These are phyloP conservation scores for Rhizoclosmatium globosum DNA, from an alignment of 192 early-diverging fungal genomes.

Conservation along the genomic window DNA sequence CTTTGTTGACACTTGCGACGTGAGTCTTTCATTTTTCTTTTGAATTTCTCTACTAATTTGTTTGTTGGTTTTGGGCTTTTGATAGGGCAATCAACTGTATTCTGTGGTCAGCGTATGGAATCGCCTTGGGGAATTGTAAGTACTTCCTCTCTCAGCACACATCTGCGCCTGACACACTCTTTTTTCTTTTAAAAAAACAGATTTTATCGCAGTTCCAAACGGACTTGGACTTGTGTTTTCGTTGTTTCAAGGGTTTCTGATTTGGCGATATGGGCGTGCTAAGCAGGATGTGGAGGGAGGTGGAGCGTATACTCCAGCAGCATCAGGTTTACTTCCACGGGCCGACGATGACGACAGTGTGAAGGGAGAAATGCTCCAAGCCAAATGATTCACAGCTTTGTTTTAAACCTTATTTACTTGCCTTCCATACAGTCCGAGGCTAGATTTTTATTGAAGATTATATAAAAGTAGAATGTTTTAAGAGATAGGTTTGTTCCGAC, in stretches of 20 bases:
- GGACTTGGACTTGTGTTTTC: not conserved
- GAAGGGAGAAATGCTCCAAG: no score
- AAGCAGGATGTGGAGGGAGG: no score
- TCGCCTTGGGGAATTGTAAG: slow-evolving; percentile 15
- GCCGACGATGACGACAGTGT: no score
- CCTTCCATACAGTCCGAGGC: no score
- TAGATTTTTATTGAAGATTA: no score
- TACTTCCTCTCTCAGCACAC: not conserved
- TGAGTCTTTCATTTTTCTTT: not conserved
- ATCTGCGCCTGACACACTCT: no score
- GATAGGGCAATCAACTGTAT: not conserved
- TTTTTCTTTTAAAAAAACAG: not conserved
- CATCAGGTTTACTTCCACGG: no score
- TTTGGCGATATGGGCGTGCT: not conserved
- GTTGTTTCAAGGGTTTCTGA: not conserved
- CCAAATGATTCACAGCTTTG: no score
- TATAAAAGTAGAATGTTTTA: no score
- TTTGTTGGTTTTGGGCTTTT: not conserved
- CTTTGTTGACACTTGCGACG: not conserved
- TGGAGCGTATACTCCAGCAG: no score
- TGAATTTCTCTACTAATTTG: not conserved
- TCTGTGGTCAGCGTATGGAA: slow-evolving; percentile 25
- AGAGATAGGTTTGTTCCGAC: no score
- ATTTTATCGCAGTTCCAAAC: not conserved
- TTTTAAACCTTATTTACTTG: no score